phyloP scores from a whole-genome alignment of 2,329 filamentous ascomycete species.

The Chaetomiaceae sp. region DNA sequence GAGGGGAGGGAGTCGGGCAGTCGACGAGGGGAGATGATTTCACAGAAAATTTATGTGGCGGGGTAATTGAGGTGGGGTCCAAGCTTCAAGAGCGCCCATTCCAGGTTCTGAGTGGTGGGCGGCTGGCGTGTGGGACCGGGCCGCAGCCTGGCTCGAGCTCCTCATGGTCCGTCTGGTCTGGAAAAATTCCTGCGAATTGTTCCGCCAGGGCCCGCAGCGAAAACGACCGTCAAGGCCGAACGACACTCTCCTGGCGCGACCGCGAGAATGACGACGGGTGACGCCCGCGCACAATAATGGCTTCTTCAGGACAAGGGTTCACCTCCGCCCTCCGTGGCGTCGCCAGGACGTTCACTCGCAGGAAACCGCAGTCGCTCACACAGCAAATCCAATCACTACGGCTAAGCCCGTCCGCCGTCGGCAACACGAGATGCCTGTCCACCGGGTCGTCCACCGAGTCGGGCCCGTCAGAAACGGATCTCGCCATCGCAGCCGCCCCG shows the following conservation, averaged over 20 bases:
- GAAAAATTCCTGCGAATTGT: conserved; percentile 24
- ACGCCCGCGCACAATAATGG: conserved; percentile 24
- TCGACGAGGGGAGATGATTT: conserved; percentile 15
- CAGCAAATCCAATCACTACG: conserved; percentile 24
- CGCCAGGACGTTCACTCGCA: conserved; percentile 7
- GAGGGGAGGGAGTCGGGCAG: conserved; percentile 25
- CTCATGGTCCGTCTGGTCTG: neutral
- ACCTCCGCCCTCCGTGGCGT: conserved; percentile 23
- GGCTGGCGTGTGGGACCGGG: neutral
- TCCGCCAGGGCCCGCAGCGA: conserved; percentile 14
- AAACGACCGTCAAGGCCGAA: conserved; percentile 2
- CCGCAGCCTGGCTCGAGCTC: conserved; percentile 17
- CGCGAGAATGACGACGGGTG: conserved; percentile 23
- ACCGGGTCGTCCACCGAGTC: conserved; percentile 20
- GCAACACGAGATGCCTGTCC: conserved; percentile 17
- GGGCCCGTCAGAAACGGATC: neutral
- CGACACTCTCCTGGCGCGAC: conserved; percentile 16
- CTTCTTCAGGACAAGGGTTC: conserved; percentile 23
- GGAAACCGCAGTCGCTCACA: conserved; percentile 21
- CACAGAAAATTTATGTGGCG: conserved; percentile 27
- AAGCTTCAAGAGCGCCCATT: neutral
- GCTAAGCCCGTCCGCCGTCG: conserved; percentile 5
- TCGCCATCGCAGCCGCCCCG: conserved; percentile 16
- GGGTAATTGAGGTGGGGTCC: conserved; percentile 23
- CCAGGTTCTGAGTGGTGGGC: neutral